Conservation (phyloP, 1,139 yeast species). For the Saccharomycopsis hybrid region DNA sequence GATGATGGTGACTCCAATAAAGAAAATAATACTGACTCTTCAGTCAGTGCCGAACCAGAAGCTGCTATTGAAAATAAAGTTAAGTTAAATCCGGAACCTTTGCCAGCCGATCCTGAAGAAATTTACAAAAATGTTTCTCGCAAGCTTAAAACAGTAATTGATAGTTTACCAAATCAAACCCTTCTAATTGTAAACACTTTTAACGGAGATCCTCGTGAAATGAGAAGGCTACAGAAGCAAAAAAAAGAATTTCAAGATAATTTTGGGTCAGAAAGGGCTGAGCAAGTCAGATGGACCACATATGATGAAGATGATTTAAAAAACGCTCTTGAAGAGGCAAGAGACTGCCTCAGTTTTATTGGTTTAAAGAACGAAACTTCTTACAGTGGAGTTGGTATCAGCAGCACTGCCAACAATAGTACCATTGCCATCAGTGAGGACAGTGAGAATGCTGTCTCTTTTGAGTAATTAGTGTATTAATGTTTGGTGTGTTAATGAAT, state of each 20-base stretch:
- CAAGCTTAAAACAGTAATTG: slow-evolving; percentile 45
- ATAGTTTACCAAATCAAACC: slow-evolving; percentile 50
- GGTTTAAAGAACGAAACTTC: slow-evolving; percentile 41
- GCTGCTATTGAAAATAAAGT: not conserved
- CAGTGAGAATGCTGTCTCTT: too few species aligned
- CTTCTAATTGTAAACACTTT: slow-evolving; percentile 58
- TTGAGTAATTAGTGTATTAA: too few species aligned
- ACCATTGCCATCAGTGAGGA: too few species aligned
- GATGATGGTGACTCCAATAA: too few species aligned
- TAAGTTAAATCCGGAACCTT: not conserved
- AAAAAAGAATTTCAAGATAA: slow-evolving; percentile 37
- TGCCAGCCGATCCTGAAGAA: too few species aligned
- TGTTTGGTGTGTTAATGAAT: too few species aligned
- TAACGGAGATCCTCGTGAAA: slow-evolving; percentile 51
- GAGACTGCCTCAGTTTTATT: slow-evolving; percentile 51
- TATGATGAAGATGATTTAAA: slow-evolving; percentile 39
- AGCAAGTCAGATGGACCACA: slow-evolving; percentile 46
- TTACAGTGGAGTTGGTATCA: too few species aligned
- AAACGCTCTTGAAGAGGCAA: slow-evolving; percentile 40
- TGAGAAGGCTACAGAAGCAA: slow-evolving; percentile 41
- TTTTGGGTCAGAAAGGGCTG: slow-evolving; percentile 37
- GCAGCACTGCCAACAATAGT: too few species aligned
- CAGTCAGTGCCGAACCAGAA: too few species aligned
- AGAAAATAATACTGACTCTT: too few species aligned
- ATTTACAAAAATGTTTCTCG: slow-evolving; percentile 16